These are phyloP conservation scores for Heteromeles arbutifolia DNA, from an alignment of 306 rosid species.

Conservation along the genomic window DNA sequence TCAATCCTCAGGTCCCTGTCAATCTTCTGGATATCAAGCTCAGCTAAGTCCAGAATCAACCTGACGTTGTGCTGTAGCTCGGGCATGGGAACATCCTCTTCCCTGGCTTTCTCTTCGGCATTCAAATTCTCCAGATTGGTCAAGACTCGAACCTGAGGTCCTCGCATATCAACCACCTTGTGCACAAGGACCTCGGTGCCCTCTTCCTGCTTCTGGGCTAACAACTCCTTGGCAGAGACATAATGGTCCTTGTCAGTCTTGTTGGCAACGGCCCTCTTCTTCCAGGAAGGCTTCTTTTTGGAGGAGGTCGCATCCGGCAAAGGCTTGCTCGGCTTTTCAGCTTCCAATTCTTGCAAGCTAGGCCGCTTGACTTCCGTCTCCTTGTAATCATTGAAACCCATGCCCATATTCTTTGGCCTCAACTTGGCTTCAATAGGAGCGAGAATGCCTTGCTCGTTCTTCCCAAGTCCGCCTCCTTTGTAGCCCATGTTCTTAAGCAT, in stretches of 20 bases:
- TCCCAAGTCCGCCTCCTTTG: conserved; percentile 94
- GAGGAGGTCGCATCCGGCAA: conserved; percentile 21
- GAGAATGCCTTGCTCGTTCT: conserved; percentile 76
- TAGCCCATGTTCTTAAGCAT: conserved; percentile 88
- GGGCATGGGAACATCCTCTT: conserved; percentile 44
- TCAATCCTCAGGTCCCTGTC: conserved; percentile 53
- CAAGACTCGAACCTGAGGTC: conserved; percentile 47
- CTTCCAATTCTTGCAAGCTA: conserved; percentile 29
- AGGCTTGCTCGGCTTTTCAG: conserved; percentile 22
- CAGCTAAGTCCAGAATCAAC: conserved; percentile 43
- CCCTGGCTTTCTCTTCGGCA: conserved; percentile 41
- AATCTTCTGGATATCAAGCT: conserved; percentile 45
- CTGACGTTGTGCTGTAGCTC: conserved; percentile 48
- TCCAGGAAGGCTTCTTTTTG: conserved; percentile 58
- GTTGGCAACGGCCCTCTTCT: conserved; percentile 31
- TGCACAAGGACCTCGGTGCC: conserved; percentile 51
- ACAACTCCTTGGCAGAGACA: conserved; percentile 67
- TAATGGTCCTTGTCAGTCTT: conserved; percentile 40
- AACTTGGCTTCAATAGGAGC: conserved; percentile 68
- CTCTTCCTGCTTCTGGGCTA: conserved; percentile 73
- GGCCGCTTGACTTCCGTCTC: conserved; percentile 30
- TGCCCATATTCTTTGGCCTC: conserved; percentile 76
- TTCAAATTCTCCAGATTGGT: conserved; percentile 52
- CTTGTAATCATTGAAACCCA: conserved; percentile 74
- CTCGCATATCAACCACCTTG: conserved; percentile 58